Evolutionary conservation across 2,329 filamentous ascomycete genomes (phyloP).

Genomic region (Penicillium digitatum): DNA sequence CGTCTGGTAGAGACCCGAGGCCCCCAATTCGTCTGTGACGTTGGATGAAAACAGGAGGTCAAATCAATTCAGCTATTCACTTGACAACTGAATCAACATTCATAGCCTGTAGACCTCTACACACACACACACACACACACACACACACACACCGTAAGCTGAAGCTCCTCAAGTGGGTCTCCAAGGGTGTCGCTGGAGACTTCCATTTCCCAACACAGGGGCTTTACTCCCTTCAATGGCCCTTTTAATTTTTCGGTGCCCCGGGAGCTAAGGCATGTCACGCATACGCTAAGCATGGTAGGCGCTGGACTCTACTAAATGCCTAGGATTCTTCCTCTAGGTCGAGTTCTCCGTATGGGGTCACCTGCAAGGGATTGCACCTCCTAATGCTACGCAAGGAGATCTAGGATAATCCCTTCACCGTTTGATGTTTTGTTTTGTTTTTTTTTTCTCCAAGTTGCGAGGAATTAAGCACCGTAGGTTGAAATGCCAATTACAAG

Average conservation of each 20-base stretch:
- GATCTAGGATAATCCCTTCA: conserved; percentile 15
- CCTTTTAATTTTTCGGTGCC: neutral
- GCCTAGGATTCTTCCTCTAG: neutral
- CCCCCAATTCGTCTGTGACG: neutral
- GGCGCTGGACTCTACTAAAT: neutral
- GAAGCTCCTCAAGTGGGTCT: conserved; percentile 6
- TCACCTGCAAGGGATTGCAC: conserved; percentile 18
- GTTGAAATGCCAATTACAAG: conserved; percentile 2
- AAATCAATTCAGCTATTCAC: too few relatives aligned
- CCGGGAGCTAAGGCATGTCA: conserved; percentile 17
- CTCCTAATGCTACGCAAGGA: conserved; percentile 3
- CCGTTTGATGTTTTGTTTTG: conserved; percentile 19
- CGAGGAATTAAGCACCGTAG: conserved; percentile 14
- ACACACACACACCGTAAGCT: too few relatives aligned
- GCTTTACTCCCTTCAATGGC: neutral
- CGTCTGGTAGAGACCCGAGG: neutral
- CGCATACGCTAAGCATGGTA: neutral
- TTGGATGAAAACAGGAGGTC: neutral
- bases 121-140: too few relatives aligned
- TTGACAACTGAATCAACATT: neutral
- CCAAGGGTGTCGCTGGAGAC: neutral
- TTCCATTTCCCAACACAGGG: conserved; percentile 1
- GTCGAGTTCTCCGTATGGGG: neutral
- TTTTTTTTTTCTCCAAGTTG: conserved; percentile 7
- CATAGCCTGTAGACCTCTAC: neutral